Percentiles rank a stretch among this genome's conserved stretches.
These are phyloP conservation scores for Boletus speciosus DNA, from an alignment of 768 basidiomycete genomes.

Conservation along the genomic window DNA sequence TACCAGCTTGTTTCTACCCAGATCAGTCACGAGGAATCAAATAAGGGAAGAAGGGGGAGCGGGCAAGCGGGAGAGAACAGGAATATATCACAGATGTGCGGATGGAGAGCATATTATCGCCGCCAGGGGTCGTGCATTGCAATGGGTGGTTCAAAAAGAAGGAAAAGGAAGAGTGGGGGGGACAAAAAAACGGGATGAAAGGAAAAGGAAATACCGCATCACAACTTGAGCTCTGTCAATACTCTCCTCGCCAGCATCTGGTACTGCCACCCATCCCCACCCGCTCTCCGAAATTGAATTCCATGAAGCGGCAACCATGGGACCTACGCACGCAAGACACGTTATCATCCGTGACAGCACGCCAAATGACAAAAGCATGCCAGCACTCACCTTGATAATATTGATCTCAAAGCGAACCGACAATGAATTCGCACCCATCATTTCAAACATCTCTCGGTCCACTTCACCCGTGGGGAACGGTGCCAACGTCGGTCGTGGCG, in stretches of 20 bases:
- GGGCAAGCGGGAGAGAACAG: background rate
- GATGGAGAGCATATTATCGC: slow-evolving; percentile 23
- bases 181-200: background rate
- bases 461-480: slow-evolving; percentile 66
- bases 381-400: slow-evolving; percentile 80
- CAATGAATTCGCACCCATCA: slow-evolving; percentile 69
- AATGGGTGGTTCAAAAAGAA: background rate
- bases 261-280: slow-evolving; percentile 96
- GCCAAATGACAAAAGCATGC: background rate
- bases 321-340: slow-evolving; percentile 48
- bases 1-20: slow-evolving; percentile 2
- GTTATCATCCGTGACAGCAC: background rate
- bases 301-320: slow-evolving; percentile 92
- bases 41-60: background rate
- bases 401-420: slow-evolving; percentile 96
- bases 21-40: background rate
- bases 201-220: slow-evolving; percentile 19
- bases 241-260: slow-evolving; percentile 91
- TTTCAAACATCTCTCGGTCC: slow-evolving; percentile 67
- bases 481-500: slow-evolving; percentile 40
- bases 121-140: slow-evolving; percentile 11
- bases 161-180: background rate
- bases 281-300: slow-evolving; percentile 87
- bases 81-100: slow-evolving; percentile 22
- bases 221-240: slow-evolving; percentile 84